Base-by-base conservation (phyloP, 257 asterid genomes). In the Solanum paucissectum region DNA sequence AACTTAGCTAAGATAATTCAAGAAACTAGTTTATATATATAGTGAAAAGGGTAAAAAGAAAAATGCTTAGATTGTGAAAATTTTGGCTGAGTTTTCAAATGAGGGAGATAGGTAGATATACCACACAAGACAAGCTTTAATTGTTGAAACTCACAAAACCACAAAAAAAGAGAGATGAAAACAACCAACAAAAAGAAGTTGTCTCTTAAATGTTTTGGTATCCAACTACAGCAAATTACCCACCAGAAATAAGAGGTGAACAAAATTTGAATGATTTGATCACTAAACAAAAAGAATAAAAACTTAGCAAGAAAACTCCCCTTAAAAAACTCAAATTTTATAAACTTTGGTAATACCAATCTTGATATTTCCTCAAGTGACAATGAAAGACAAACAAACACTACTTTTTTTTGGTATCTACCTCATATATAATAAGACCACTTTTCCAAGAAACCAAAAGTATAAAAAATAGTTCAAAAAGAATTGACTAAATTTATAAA, bases 91-190 rank as follows among this genome's bases (percentile, higher is more conserved):
- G 84, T 77, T 77, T 77, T 77, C 64, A 42, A 77, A 77, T 25
- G 64, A 34, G 87, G 91, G 92, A 86, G 90, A 84, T 83, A 71
- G 83, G 88, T 75, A 83, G 91, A 93, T 92, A 87, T 58, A 72
- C 79, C 90, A 84, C 81, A 93, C 90, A 94, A 95, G 94, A 92
- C 98, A 92, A 90, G 86, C 91, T 88, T 87, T 76, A 82, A 90
- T 91, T 83, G 91, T 90, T 88, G 96, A 96, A 91, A 90, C 96
- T 91, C 94, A 88, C 95, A 93, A 92, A 95, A 87, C 93, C 94
- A 83, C 72, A 71, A 84, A 68, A 86, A 72, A 40, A 52, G 85
- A 75, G 89, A 68, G 83, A 87, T 66, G 89, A 55, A 90, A 88
- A 90, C 79, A 89, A 88, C 87, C 87, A 77, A 74, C 37, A 87